These are phyloP conservation scores for Taphrina pruni DNA, from an alignment of 1,139 yeast genomes.

Conservation along the genomic window DNA sequence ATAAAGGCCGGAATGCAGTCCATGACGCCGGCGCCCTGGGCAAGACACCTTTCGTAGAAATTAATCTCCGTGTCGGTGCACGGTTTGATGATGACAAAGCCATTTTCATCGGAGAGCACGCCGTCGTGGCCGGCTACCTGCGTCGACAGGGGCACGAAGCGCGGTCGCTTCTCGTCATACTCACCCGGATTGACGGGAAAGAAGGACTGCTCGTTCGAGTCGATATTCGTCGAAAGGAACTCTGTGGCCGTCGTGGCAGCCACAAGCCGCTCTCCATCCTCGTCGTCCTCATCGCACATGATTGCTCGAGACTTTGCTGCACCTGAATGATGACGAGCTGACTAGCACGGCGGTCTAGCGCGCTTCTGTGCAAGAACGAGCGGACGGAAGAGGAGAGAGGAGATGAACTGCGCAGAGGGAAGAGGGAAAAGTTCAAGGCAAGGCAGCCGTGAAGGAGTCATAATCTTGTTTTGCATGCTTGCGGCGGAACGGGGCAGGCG, in stretches of 20 bases:
- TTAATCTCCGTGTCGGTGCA: slow-evolving; percentile 68
- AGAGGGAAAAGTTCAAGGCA: too few relatives aligned
- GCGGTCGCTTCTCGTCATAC: slow-evolving; percentile 23
- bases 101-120: slow-evolving; percentile 64
- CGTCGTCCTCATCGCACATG: slow-evolving; percentile 25
- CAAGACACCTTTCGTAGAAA: slow-evolving; percentile 60
- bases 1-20: slow-evolving; percentile 43
- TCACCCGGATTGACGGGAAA: slow-evolving; percentile 34
- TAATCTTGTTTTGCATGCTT: too few relatives aligned
- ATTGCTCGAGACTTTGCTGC: neutral
- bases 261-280: neutral
- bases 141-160: slow-evolving; percentile 25
- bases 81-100: slow-evolving; percentile 73
- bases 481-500: too few relatives aligned
- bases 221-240: neutral
- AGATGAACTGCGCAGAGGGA: too few relatives aligned
- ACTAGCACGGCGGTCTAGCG: too few relatives aligned
- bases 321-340: too few relatives aligned
- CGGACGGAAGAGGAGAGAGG: too few relatives aligned
- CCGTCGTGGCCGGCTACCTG: slow-evolving; percentile 94
- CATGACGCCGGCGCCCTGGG: slow-evolving; percentile 38
- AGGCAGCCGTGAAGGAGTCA: too few relatives aligned
- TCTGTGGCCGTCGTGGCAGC: neutral
- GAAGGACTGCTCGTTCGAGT: slow-evolving; percentile 26
- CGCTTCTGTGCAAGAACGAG: too few relatives aligned